Evolutionary conservation across 2,329 filamentous ascomycete genomes (phyloP).

Genomic region (Aspergillus neoniger): DNA sequence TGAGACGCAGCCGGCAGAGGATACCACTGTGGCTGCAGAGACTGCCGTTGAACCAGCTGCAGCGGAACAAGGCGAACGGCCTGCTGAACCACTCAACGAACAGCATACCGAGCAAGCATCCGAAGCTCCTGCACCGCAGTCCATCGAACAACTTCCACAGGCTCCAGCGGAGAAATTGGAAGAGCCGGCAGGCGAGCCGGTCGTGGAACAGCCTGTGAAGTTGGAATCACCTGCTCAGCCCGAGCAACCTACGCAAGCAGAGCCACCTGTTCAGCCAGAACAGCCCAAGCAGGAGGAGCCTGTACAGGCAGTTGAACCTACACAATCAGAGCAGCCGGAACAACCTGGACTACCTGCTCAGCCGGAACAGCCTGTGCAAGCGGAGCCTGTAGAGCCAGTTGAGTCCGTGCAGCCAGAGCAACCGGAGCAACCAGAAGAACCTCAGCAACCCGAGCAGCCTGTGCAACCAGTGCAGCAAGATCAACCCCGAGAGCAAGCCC

Average conservation of each 20-base stretch:
- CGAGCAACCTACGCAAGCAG: neutral
- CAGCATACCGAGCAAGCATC: conserved; percentile 3
- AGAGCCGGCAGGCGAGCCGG: neutral
- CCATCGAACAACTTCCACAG: neutral
- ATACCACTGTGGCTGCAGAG: neutral
- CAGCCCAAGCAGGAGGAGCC: neutral
- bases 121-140: neutral
- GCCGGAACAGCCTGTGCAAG: neutral
- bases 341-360: neutral
- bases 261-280: neutral
- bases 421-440: neutral
- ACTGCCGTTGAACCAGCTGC: neutral
- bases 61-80: neutral
- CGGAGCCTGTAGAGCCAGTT: neutral
- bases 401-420: neutral
- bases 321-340: neutral
- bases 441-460: neutral
- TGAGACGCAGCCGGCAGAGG: conserved; percentile 3
- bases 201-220: neutral
- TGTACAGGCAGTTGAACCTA: neutral
- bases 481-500: neutral
- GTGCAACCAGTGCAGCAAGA: neutral
- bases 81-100: conserved; percentile 6
- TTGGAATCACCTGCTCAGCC: neutral
- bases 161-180: neutral